A percentile compares a stretch with the other conserved stretches of the same genome.
These are phyloP conservation scores for Phycomyces blakesleeanus DNA, from an alignment of 192 early-diverging fungal genomes.

Conservation along the genomic window DNA sequence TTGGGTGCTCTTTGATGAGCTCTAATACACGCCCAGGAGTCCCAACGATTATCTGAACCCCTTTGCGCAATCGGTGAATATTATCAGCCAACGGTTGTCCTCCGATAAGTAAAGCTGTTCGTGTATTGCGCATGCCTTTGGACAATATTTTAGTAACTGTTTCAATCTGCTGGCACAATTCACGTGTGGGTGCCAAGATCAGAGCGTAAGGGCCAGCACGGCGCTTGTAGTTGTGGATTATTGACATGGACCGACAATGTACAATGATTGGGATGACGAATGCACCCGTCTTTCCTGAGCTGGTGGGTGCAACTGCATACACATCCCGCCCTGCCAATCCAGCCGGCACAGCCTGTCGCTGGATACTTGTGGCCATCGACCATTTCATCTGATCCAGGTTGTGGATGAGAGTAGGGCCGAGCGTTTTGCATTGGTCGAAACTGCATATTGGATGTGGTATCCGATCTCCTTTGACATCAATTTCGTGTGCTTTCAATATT, in stretches of 20 bases:
- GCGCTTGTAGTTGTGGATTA: slow-evolving; percentile 14
- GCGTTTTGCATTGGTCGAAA: slow-evolving; percentile 38
- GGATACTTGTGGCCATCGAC: slow-evolving; percentile 49
- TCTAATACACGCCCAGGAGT: slow-evolving; percentile 57
- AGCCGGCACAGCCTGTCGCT: slow-evolving; percentile 57
- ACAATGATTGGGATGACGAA: slow-evolving; percentile 46
- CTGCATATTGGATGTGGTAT: slow-evolving; percentile 39
- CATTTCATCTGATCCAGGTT: slow-evolving; percentile 42
- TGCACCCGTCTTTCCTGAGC: slow-evolving; percentile 49
- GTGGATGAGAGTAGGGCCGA: slow-evolving; percentile 1
- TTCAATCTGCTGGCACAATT: slow-evolving; percentile 51
- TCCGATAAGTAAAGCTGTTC: slow-evolving; percentile 52
- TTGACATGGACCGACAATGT: slow-evolving; percentile 32
- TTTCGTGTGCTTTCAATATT: slow-evolving; percentile 35
- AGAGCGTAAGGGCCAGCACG: slow-evolving; percentile 39
- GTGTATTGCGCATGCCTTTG: slow-evolving; percentile 43
- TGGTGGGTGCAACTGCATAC: slow-evolving; percentile 45
- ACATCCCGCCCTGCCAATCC: slow-evolving; percentile 47
- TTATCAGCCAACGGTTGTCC: slow-evolving; percentile 54
- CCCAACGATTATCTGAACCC: slow-evolving; percentile 50
- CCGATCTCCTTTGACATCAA: slow-evolving; percentile 37
- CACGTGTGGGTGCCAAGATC: slow-evolving; percentile 50
- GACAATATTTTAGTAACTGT: slow-evolving; percentile 34
- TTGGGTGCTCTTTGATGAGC: slow-evolving; percentile 32
- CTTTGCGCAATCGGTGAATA: slow-evolving; percentile 46